phyloP scores from a whole-genome alignment of 2,329 filamentous ascomycete species.

The Aspergillus spinulosporus region DNA sequence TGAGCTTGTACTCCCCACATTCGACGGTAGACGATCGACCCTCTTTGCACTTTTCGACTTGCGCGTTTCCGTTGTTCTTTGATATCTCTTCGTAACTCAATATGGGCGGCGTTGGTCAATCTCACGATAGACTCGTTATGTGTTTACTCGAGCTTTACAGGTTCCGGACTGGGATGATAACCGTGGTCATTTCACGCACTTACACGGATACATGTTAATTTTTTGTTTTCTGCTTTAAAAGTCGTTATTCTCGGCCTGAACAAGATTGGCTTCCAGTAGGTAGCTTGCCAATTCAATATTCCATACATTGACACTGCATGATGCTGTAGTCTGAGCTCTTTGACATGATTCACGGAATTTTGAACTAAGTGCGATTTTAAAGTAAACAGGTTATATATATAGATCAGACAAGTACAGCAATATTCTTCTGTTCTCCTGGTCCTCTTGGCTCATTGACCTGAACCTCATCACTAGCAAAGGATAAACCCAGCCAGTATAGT shows the following conservation, averaged over 20 bases:
- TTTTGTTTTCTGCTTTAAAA: slow-evolving; percentile 18
- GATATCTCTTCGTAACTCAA: slow-evolving; percentile 35
- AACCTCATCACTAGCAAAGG: too few species aligned
- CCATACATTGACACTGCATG: background rate
- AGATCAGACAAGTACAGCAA: too few species aligned
- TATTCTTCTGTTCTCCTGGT: too few species aligned
- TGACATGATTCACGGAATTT: too few species aligned
- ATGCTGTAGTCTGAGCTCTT: background rate
- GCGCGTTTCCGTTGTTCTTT: slow-evolving; percentile 19
- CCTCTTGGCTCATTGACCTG: too few species aligned
- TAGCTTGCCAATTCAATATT: slow-evolving; percentile 15
- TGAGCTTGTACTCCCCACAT: slow-evolving; percentile 30
- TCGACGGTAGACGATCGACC: slow-evolving; percentile 31
- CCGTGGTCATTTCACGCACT: slow-evolving; percentile 11
- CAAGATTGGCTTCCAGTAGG: slow-evolving; percentile 17
- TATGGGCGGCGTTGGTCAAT: slow-evolving; percentile 41
- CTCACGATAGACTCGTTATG: slow-evolving; percentile 39
- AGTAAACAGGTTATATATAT: too few species aligned
- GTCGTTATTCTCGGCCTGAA: slow-evolving; percentile 15
- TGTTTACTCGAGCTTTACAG: slow-evolving; percentile 20
- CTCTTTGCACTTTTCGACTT: slow-evolving; percentile 11
- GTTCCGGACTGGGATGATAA: slow-evolving; percentile 14
- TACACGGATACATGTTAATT: slow-evolving; percentile 22
- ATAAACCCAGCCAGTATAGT: too few species aligned
- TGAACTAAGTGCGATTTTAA: too few species aligned